Base-by-base conservation (phyloP, 495 filamentous ascomycete species). In the Daldinia bambusicola region DNA sequence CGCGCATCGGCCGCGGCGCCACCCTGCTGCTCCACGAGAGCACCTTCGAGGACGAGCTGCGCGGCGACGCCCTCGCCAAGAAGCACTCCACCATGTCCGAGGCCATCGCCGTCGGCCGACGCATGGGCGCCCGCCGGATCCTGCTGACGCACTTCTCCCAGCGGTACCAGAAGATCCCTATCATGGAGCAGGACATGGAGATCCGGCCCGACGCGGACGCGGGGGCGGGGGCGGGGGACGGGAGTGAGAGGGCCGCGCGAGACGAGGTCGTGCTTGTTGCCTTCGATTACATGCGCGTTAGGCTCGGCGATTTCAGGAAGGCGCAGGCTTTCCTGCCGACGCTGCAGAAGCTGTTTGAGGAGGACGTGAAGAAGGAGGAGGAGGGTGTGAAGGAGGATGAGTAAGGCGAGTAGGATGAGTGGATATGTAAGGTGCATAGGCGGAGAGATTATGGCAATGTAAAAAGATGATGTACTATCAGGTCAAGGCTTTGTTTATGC, bases 111-210 rank as follows among this genome's bases (percentile, higher is more conserved):
- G 86, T 98, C 5, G 96, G 89, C 26, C 84, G 84, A 30, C 79
- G 79, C 31, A 99, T 99, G 96, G 74, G 85, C 13, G 95, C 94
- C 1, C 84, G 86, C 58, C 82, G 90, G 20, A 87, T 94, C 16
- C 72, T 98, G 61, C 83, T 99, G 45, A 98, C 96, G 22, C 95
- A 99, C 80, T 99, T 99, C 80, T 92, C 89, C 34, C 95, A 99
- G 78, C 84, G 95, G n/a, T 99, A 99, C 79, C 92, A 93, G 73
- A 97, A 98, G 80, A 74, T 95, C 26, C 89, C 91, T 6, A 78
- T 84, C 9, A 78, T 91, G 30, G 78, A 82, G 57, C 66, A 76
- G 4, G 57, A 59, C 22, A 37, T 75, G 20, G 69, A 71, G 30
- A 36, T 69, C 14, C 64, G 6, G 2, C 22, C 43, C 8, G 70